Evolutionary conservation across 495 filamentous ascomycete genomes (phyloP).

Genomic region (Lepidopterella palustris): DNA sequence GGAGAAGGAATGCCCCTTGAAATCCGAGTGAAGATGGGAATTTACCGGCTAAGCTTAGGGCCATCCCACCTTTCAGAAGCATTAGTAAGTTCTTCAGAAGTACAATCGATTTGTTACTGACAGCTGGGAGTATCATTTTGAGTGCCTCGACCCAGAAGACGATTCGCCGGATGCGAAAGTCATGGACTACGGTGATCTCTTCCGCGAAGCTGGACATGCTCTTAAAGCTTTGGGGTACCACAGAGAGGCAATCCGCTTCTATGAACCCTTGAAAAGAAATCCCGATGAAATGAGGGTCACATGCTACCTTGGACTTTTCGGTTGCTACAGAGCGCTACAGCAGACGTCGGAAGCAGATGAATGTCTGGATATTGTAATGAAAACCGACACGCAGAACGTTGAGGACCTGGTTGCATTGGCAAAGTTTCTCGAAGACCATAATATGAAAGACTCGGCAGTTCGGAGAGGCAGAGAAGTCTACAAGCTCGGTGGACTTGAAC

Average conservation of each 20-base stretch:
- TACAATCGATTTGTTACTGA: neutral
- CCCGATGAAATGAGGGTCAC: constrained; percentile 53
- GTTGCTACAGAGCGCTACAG: constrained; percentile 60
- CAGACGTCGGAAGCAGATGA: constrained; percentile 60
- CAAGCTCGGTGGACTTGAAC: neutral
- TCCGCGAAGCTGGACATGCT: constrained; percentile 62
- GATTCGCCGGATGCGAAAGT: constrained; percentile 45
- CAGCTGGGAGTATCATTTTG: constrained; percentile 50
- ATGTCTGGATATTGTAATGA: constrained; percentile 51
- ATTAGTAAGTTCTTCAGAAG: constrained; percentile 44
- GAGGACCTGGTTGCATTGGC: constrained; percentile 70
- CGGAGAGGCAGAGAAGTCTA: neutral
- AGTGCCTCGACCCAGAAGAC: constrained; percentile 56
- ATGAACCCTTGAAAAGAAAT: constrained; percentile 54
- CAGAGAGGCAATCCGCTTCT: constrained; percentile 66
- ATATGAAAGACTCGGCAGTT: constrained; percentile 59
- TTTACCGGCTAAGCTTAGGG: constrained; percentile 67
- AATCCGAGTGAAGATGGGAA: constrained; percentile 75
- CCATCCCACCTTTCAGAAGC: constrained; percentile 62
- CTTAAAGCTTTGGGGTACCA: constrained; percentile 53
- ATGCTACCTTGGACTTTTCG: constrained; percentile 63
- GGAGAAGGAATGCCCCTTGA: constrained; percentile 71
- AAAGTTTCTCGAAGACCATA: constrained; percentile 68
- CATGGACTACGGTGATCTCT: constrained; percentile 65
- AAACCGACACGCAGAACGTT: constrained; percentile 59